These are phyloP conservation scores for Lecanosticta acicola DNA, from an alignment of 2,329 filamentous ascomycete species.

Conservation along the genomic window DNA sequence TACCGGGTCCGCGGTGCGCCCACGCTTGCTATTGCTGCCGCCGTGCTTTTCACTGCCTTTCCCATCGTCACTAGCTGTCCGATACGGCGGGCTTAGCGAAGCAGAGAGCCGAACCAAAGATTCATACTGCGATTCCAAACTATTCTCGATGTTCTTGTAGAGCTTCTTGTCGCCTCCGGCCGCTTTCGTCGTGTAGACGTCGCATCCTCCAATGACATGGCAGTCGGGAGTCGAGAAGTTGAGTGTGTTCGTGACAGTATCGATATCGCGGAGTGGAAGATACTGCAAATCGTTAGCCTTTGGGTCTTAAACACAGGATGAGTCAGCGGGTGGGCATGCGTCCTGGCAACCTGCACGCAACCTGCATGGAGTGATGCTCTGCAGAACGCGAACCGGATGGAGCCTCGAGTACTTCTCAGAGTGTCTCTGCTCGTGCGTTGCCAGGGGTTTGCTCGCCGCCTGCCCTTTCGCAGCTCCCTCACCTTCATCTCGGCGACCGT, in stretches of 20 bases:
- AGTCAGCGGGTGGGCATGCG: slow-evolving; percentile 5
- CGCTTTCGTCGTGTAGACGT: slow-evolving; percentile 95
- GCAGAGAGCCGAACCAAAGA: slow-evolving; percentile 80
- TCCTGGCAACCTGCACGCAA: not conserved
- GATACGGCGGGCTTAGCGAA: slow-evolving; percentile 75
- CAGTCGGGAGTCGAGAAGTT: slow-evolving; percentile 95
- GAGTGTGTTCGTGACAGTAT: slow-evolving; percentile 83
- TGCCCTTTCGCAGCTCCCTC: slow-evolving; percentile 9
- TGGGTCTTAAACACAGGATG: not conserved
- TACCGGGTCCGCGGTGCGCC: slow-evolving; percentile 25
- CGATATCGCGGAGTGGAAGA: slow-evolving; percentile 82
- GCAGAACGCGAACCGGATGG: not conserved
- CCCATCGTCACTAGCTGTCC: slow-evolving; percentile 23
- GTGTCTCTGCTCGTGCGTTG: slow-evolving; percentile 4
- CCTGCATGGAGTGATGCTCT: not conserved
- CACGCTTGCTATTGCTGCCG: slow-evolving; percentile 32
- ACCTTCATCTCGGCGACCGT: slow-evolving; percentile 28
- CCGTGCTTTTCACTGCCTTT: slow-evolving; percentile 14
- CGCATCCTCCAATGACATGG: slow-evolving; percentile 86
- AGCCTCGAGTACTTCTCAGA: slow-evolving; percentile 20
- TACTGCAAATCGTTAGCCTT: slow-evolving; percentile 55
- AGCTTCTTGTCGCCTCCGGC: slow-evolving; percentile 94
- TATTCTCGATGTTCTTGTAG: slow-evolving; percentile 90
- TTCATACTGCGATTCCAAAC: slow-evolving; percentile 85
- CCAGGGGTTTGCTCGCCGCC: not conserved